Base-by-base conservation (phyloP, 2,329 filamentous ascomycete species). In the Colletotrichum sp. region DNA sequence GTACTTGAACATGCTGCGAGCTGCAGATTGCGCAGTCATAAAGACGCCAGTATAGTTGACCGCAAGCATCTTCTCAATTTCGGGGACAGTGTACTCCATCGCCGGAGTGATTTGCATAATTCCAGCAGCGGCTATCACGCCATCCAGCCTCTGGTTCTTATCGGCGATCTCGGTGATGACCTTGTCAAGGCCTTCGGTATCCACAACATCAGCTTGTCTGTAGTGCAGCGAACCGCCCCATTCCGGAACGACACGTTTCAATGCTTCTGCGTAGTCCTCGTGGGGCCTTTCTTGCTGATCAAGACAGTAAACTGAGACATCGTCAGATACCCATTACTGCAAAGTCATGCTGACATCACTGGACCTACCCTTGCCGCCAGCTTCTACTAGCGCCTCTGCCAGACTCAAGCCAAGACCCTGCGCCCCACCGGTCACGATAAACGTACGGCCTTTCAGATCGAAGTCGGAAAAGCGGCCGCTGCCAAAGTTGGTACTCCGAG, bases 341-440 rank as follows among this genome's bases (percentile, higher is more conserved):
- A 59, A n/a, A 30, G 30, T 32, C 30, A 8, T 9, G n/a, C 44
- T 18, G 52, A 52, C 44, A 30, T 26, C 32, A 57, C 16, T 6
- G 12, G 6, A 55, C 81, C 65, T 79, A 91, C 90, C 90, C 78
- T 87, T 94, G 28, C 94, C 95, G 24, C 95, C 94, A 28, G 94
- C 94, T 83, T 96, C 94, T 15, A 95, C 87, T 16, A 96, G 85
- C 2, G 92, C 94, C 80, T 96, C 94, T 2, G 94, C 91, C 80
- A 96, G 91, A 8, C 93, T 91, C 24, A 96, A 85, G n/a, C 94
- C 94, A 12, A 96, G 88, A 0, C 95, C 95, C 76, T 92, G 89
- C 4, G 91, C 94, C 71, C 91, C 94, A 21, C 94, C 94, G 3
- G 94, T 94, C 5, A 96, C 92, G 34, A 94, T 83, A 63, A 95